Evolutionary conservation across 2,329 filamentous ascomycete species (phyloP).

Genomic region (Plenodomus biglobosus): DNA sequence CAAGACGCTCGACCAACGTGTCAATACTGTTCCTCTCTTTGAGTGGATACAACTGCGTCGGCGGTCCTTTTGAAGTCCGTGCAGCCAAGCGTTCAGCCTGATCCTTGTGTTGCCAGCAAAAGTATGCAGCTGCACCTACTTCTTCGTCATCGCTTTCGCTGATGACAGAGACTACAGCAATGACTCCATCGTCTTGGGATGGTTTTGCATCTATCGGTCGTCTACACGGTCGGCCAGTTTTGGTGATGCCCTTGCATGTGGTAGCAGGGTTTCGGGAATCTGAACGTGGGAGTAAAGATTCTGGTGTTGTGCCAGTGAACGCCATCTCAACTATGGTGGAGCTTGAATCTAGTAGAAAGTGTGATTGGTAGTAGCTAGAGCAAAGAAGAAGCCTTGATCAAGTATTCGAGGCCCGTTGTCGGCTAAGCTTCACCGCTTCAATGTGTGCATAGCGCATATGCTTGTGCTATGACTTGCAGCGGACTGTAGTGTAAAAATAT

Average conservation of each 20-base stretch:
- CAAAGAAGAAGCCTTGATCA: neutral
- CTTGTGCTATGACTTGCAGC: neutral
- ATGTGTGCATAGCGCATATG: neutral
- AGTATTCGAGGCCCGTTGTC: neutral
- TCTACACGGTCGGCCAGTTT: conserved; percentile 79
- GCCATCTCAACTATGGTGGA: conserved; percentile 22
- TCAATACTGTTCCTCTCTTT: conserved; percentile 78
- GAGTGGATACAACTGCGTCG: conserved; percentile 56
- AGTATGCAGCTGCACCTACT: conserved; percentile 63
- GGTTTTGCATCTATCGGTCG: conserved; percentile 62
- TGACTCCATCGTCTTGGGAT: conserved; percentile 41
- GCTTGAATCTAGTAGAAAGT: neutral
- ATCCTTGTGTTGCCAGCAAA: conserved; percentile 95
- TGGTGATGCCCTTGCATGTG: conserved; percentile 87
- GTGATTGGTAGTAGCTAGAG: neutral
- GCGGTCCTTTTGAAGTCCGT: conserved; percentile 21
- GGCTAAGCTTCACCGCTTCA: conserved; percentile 6
- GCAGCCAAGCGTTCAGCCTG: conserved; percentile 61
- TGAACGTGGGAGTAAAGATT: conserved; percentile 73
- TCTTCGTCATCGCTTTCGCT: conserved; percentile 53
- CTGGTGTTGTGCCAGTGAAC: conserved; percentile 63
- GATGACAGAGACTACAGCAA: conserved; percentile 45
- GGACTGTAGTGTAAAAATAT: neutral
- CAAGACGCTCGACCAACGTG: conserved; percentile 77
- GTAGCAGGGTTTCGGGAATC: conserved; percentile 82